phyloP scores from a whole-genome alignment of 805 yeast genomes.

The Kodamaea lidongshanica region DNA sequence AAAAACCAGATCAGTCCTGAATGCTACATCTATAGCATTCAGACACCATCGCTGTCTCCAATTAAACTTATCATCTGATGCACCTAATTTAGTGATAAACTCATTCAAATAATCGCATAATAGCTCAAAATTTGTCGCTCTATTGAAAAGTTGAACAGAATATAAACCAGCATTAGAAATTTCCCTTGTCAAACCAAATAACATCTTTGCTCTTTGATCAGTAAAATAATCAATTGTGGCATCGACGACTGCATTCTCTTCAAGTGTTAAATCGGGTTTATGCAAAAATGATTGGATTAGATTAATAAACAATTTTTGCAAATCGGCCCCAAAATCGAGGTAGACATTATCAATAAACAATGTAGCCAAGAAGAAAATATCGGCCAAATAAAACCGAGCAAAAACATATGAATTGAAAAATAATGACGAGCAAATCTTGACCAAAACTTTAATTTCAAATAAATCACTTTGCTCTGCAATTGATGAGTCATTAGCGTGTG shows the following conservation, averaged over 20 bases:
- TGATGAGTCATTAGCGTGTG: slow-evolving; percentile 38
- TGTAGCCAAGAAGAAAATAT: slow-evolving; percentile 61
- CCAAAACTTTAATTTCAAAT: slow-evolving; percentile 65
- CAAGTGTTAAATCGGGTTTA: slow-evolving; percentile 43
- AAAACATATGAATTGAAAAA: slow-evolving; percentile 64
- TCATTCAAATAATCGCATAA: slow-evolving; percentile 51
- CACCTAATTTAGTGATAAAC: slow-evolving; percentile 46
- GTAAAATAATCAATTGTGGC: slow-evolving; percentile 42
- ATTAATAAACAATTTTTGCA: slow-evolving; percentile 59
- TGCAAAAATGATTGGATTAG: slow-evolving; percentile 63
- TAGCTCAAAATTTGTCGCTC: slow-evolving; percentile 47
- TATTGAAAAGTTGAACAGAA: slow-evolving; percentile 32
- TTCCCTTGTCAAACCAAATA: slow-evolving; percentile 62
- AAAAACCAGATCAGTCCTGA: slow-evolving; percentile 48
- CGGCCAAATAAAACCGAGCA: slow-evolving; percentile 63
- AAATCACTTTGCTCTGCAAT: slow-evolving; percentile 45
- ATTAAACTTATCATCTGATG: slow-evolving; percentile 40
- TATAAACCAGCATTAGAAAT: slow-evolving; percentile 25
- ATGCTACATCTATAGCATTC: slow-evolving; percentile 57
- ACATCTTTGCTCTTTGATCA: slow-evolving; percentile 60
- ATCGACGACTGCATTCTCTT: slow-evolving; percentile 37
- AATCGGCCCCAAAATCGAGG: slow-evolving; percentile 51
- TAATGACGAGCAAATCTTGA: slow-evolving; percentile 54
- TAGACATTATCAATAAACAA: slow-evolving; percentile 50
- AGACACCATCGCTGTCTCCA: slow-evolving; percentile 67